Percentiles rank a stretch among this genome's conserved stretches.
Conservation (phyloP, 2,329 filamentous ascomycete species). For the Epichloe sibirici region DNA sequence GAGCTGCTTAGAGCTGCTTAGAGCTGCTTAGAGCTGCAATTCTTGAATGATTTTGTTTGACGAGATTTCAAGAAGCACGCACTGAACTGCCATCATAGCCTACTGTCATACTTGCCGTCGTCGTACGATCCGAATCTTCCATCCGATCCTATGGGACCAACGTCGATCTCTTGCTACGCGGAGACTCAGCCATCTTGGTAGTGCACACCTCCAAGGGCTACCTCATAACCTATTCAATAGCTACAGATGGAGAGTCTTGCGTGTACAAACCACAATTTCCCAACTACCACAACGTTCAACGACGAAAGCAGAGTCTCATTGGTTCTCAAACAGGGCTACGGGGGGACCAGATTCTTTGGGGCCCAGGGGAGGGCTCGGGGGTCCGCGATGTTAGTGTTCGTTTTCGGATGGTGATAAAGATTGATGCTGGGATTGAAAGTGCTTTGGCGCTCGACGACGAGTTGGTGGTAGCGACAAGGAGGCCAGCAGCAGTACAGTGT, state of each 20-base stretch:
- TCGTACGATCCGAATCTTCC: slow-evolving; percentile 71
- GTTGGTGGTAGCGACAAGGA: slow-evolving; percentile 78
- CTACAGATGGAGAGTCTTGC: slow-evolving; percentile 67
- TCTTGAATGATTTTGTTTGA: neutral
- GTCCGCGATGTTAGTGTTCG: slow-evolving; percentile 79
- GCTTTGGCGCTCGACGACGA: slow-evolving; percentile 87
- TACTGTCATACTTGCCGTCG: slow-evolving; percentile 73
- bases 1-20: neutral
- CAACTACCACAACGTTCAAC: slow-evolving; percentile 51
- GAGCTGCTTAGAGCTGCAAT: too few relatives aligned
- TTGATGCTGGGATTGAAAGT: slow-evolving; percentile 86
- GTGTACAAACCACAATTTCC: slow-evolving; percentile 78
- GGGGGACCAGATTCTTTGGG: slow-evolving; percentile 54
- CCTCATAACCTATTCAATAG: slow-evolving; percentile 87
- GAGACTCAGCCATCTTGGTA: slow-evolving; percentile 85
- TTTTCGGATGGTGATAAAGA: slow-evolving; percentile 95
- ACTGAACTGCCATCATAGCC: slow-evolving; percentile 43
- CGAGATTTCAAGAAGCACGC: neutral
- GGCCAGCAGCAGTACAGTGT: slow-evolving; percentile 90
- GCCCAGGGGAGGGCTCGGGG: slow-evolving; percentile 74
- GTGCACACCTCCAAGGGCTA: slow-evolving; percentile 78
- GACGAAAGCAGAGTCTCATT: slow-evolving; percentile 48
- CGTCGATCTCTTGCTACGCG: slow-evolving; percentile 70
- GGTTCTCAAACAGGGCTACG: slow-evolving; percentile 41
- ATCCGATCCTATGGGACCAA: slow-evolving; percentile 76